Base-by-base conservation (phyloP, 2,329 filamentous ascomycete species). In the Claviceps maximensis region DNA sequence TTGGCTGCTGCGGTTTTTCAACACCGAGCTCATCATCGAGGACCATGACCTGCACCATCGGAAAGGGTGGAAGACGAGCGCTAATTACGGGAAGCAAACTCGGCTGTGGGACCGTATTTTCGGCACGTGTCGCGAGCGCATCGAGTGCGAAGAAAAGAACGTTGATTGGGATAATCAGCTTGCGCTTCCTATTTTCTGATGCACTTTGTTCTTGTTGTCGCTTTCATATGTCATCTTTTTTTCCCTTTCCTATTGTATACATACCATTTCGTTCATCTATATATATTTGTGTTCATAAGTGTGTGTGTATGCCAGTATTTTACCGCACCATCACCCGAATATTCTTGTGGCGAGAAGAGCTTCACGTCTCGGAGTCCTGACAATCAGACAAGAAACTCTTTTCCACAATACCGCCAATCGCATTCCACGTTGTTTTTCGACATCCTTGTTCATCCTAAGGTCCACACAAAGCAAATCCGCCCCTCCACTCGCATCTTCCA, bases 21-120 rank as follows among this genome's bases (percentile, higher is more conserved):
- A 53, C 12, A 47, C 53, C 15, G 53, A 55, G 23, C 27, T 55
- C 3, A 55, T 55, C 8, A 49, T 53, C 10, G 53, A 55, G 25
- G 53, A 55, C 17, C 53, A 55, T 13, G 53, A 55, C 31, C n/a
- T 55, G 19, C 53, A 55, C 8, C 50, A 55, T 27, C 53, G 53
- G 3, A 55, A 55, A 42, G 50, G 50, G 19, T 55, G 53, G 53
- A 55, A 52, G 53, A 52, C 31, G 40, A 55, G 53, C 42, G 31
- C 21, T 17, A 55, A 53, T 21, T 55, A 54, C 41, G 53, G 53
- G 19, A 54, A 54, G 53, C 53, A 54, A 9, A 54, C 50, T 2
- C 45, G 53, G 12, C 45, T 54, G 4, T 54, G 53, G 53, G 53
- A 54, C 25, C 45, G 53, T 1, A 19, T 49, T n/a, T 54, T 54